Base-by-base conservation (phyloP, 2,329 filamentous ascomycete genomes). In the Aspergillus sp. region DNA sequence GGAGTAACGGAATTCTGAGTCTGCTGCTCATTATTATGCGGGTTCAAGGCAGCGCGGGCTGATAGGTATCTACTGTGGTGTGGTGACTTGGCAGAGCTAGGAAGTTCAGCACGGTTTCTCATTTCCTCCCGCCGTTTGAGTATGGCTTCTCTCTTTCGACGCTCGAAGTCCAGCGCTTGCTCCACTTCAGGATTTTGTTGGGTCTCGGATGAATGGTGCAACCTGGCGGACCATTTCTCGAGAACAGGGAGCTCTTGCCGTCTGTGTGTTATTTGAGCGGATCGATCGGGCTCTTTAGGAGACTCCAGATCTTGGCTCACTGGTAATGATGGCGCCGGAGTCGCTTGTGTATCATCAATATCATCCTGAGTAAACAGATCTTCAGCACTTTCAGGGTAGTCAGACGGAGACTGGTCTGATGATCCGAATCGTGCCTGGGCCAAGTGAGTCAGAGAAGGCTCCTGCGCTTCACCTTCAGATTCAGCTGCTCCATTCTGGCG, bases 151-250 rank as follows among this genome's bases (percentile, higher is more conserved):
- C 58, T 64, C 52, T 70, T 69, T 36, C 66, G 58, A 10, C 55
- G 54, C 42, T 70, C 67, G 48, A 69, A 70, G 32, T 69, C 65
- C 41, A 70, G 56, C 26, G 66, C 64, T 8, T 59, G 54, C 36
- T 59, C 55, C 4, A 67, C 40, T 30, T 59, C 57, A 2, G 54
- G 39, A 5, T 52, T 47, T 1, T 52, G 45, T 9, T 36, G 43
- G 5, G 48, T 8, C n/a, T 41, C 49, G 3, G 49, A 42, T 8
- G 51, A 48, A 12, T 49, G 43, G 27, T 61, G 58, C 12, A 60
- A 43, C 7, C 51, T 49, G 28, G 54, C 45, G 4, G 60, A 57
- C 55, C 55, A 60, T 34, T 52, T 46, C 19, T 60, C 58, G 27
- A 58, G 52, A 28, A 54, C 52, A 3, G 58, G 54, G n/a, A 51